Base-by-base conservation (phyloP, 345 rosid species). In the Gossypium thurberi region DNA sequence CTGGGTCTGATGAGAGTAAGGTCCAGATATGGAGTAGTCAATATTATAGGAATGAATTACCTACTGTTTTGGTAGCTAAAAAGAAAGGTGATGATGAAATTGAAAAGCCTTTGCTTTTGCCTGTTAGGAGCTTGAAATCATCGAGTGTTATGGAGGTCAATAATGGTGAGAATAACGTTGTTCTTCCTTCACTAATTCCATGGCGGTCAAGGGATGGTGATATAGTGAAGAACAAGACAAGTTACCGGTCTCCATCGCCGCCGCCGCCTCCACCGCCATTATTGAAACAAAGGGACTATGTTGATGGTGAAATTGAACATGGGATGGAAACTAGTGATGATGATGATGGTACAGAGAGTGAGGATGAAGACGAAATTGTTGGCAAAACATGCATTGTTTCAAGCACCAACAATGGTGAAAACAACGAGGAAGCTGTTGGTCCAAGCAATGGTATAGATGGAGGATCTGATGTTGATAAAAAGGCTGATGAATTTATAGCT, bases 401-500 rank as follows among this genome's bases (percentile, higher is more conserved):
- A 71, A 53, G 70, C 74, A 56, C 33, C 1, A 21, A 50, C 53
- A 48, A 28, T 66, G 26, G 58, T 14, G 10, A 53, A 43, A 74
- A 81, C 46, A 82, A 79, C 74, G 88, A 69, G 59, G 46, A 64
- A 61, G 76, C 10, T 18, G n/a, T 55, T 1, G 64, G 57, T 75
- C 75, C 77, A 1, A 68, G 81, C 74, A 78, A 52, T 59, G 80
- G 13, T n/a, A 51, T 76, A 51, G 88, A 85, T 18, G 90, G 77
- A 75, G 88, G 85, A 40, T 92, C 91, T 17, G 99, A 96, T 72
- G 98, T 96, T 15, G 97, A 96, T 72, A 90, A 88, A 90, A 90
- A 91, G 65, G 99, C 99, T 0, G 97, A 86, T 74, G 98, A 91
- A 83, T 96, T 96, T 85, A 96, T 96, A 71, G 97, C 97, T 15